Conservation (phyloP, 1,139 yeast species). For the Sugiyamaella japonica region DNA sequence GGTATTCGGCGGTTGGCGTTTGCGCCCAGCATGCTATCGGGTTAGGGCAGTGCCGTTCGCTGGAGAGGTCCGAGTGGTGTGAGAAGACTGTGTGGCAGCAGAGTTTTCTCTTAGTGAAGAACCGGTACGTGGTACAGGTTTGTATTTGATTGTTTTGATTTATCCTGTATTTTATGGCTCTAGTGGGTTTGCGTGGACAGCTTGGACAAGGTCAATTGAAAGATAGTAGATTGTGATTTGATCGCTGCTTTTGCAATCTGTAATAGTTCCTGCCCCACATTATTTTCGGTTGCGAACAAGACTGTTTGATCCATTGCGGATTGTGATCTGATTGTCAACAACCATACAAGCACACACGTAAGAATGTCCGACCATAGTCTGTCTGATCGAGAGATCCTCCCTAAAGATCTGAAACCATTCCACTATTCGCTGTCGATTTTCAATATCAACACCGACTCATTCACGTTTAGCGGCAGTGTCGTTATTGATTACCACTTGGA, state of each 20-base stretch:
- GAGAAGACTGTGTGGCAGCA: not conserved
- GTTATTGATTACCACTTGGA: slow-evolving; percentile 50
- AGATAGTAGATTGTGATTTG: too few species aligned
- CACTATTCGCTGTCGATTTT: slow-evolving; percentile 45
- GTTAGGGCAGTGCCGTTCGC: not conserved
- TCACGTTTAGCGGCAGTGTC: slow-evolving; percentile 54
- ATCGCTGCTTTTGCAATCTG: too few species aligned
- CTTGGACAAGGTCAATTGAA: too few species aligned
- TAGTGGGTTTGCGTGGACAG: too few species aligned
- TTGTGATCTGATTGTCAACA: too few species aligned
- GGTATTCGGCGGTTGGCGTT: not conserved
- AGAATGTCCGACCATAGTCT: not conserved
- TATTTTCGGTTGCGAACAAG: too few species aligned
- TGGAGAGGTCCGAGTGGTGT: not conserved
- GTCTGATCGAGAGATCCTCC: slow-evolving; percentile 54
- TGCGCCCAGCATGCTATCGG: too few species aligned
- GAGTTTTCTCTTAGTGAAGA: not conserved
- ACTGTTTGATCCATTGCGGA: not conserved
- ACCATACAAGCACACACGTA: too few species aligned
- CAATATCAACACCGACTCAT: slow-evolving; percentile 49
- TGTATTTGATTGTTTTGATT: too few species aligned
- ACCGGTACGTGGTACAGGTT: too few species aligned
- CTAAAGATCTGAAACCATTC: slow-evolving; percentile 54
- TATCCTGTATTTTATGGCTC: too few species aligned
- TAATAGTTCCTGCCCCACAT: too few species aligned